phyloP scores from a whole-genome alignment of 805 yeast species.

The Candida dendrica region DNA sequence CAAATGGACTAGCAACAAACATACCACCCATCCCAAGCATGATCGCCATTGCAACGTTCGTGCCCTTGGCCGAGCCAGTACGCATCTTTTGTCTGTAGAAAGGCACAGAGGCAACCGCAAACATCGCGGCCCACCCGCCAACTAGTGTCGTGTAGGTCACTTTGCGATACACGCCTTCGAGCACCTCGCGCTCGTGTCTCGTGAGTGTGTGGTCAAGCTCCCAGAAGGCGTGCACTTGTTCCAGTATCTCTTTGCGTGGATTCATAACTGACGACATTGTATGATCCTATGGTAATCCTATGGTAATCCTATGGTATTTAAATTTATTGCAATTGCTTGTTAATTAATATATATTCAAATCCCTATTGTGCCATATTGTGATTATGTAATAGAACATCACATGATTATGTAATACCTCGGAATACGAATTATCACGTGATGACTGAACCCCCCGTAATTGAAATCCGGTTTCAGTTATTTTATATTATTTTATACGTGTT shows the following conservation, averaged over 20 bases:
- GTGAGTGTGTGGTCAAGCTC: conserved; percentile 39
- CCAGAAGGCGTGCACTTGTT: conserved; percentile 39
- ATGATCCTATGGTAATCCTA: background rate
- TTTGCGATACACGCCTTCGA: conserved; percentile 31
- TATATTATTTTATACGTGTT: too few relatives aligned
- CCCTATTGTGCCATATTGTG: too few relatives aligned
- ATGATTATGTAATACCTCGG: too few relatives aligned
- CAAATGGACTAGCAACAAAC: conserved; percentile 25
- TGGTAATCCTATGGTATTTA: too few relatives aligned
- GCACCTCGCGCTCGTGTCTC: conserved; percentile 32
- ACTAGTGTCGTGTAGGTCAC: conserved; percentile 27
- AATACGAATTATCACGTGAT: too few relatives aligned
- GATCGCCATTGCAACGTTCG: conserved; percentile 33
- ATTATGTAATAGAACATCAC: too few relatives aligned
- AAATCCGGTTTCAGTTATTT: too few relatives aligned
- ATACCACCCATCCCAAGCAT: conserved; percentile 35
- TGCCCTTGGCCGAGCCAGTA: conserved; percentile 27
- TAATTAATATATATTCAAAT: too few relatives aligned
- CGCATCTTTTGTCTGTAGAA: conserved; percentile 26
- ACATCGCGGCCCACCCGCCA: conserved; percentile 35
- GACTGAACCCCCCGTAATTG: too few relatives aligned
- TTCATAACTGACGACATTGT: background rate
- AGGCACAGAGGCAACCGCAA: conserved; percentile 36
- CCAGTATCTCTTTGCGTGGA: conserved; percentile 25
- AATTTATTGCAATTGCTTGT: too few relatives aligned